Base-by-base conservation (phyloP, 768 basidiomycete species). In the Termitomyces sp. region DNA sequence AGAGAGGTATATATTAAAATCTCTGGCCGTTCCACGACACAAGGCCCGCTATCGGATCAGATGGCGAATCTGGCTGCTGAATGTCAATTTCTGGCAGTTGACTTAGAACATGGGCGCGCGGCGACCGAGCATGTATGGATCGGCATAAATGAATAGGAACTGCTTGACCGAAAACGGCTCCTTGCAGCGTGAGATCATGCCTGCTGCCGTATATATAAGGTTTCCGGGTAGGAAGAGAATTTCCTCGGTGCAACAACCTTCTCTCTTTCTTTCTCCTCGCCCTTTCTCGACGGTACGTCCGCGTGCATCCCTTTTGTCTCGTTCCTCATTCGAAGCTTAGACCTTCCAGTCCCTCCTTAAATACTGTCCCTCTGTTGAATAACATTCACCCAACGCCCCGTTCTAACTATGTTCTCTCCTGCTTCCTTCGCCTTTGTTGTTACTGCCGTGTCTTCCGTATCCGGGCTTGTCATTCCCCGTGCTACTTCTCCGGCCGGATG, bases 371-470 rank as follows among this genome's bases (percentile, higher is more conserved):
- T 59, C 55, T 40, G 54, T 49, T 45, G 37, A 52, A 59, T 28
- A 60, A 59, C 66, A 50, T 40, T 49, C 37, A n/a, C 48, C n/a
- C 48, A 38, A 51, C 59, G 65, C 67, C 65, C 62, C 60, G 40
- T 63, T 60, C 56, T 61, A 53, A 63, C 61, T 62, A 76, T 79
- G 75, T 71, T 77, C 68, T 58, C 64, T 54, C 52, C 77, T 59
- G 53, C 67, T 58, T 61, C 74, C 59, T 59, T 81, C 61, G 66
- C 76, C 58, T 67, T 79, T 60, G 74, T 74, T 57, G 64, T 78
- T 68, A 60, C 65, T 53, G 61, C 68, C 50, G 66, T 65, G 67
- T 71, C 71, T 59, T 79, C 68, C 62, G 76, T 66, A 60, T 68
- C 70, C 41, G 73, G 68, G 21, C 60, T 74, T 44, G 71, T 71